phyloP scores from a whole-genome alignment of 306 rosid species.

The Vigna angularis region DNA sequence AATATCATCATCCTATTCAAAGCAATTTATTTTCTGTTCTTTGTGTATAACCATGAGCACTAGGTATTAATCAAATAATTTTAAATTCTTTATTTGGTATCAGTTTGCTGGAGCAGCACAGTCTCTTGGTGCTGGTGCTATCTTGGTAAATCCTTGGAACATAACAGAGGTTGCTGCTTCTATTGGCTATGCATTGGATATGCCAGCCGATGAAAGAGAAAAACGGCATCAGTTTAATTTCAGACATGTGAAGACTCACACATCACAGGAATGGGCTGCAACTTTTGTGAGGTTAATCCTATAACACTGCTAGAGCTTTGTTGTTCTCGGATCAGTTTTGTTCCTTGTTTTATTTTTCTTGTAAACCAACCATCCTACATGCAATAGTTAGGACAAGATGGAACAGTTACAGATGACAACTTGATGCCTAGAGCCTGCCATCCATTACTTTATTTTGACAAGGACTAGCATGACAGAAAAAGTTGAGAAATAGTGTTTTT shows the following conservation, averaged over 20 bases:
- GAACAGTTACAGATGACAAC: slow-evolving; percentile 7
- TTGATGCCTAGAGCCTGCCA: slow-evolving; percentile 14
- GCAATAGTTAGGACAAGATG: not conserved
- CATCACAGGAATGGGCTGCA: slow-evolving; percentile 99
- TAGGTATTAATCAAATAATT: slow-evolving; percentile 29
- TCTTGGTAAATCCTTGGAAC: slow-evolving; percentile 98
- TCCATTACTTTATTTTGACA: not conserved
- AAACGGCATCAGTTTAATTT: slow-evolving; percentile 92
- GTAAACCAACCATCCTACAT: slow-evolving; percentile 7
- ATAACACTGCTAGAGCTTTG: slow-evolving; percentile 32
- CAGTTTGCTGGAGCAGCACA: slow-evolving; percentile 99
- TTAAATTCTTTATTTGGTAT: slow-evolving; percentile 40
- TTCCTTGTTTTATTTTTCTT: not conserved
- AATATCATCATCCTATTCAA: no score
- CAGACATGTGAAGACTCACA: slow-evolving; percentile 93
- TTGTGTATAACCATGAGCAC: no score
- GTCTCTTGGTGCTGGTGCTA: slow-evolving; percentile 97
- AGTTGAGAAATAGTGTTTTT: slow-evolving; percentile 9
- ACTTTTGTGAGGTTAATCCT: slow-evolving; percentile 85
- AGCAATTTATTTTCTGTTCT: no score
- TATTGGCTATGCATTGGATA: slow-evolving; percentile 87
- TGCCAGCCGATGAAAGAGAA: slow-evolving; percentile 95
- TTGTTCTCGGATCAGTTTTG: slow-evolving; percentile 13
- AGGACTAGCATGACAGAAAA: not conserved
- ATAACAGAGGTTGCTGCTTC: slow-evolving; percentile 91